These are phyloP conservation scores for Astrothelium subdiscretum DNA, from an alignment of 495 filamentous ascomycete genomes.

Conservation along the genomic window DNA sequence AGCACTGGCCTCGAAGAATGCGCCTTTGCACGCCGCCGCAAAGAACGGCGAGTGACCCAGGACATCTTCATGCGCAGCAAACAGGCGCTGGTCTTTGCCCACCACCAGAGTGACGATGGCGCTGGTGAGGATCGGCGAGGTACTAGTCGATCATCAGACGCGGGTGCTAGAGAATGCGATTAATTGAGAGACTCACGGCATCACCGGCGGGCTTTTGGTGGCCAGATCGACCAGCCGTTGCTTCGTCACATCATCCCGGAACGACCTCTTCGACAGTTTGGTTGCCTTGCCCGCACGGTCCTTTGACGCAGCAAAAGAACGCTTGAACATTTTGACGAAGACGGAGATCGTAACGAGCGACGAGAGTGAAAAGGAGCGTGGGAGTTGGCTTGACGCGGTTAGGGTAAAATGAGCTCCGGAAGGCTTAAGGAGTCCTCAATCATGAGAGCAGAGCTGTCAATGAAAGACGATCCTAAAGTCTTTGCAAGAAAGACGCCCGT, in stretches of 20 bases:
- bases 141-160: conserved; percentile 28
- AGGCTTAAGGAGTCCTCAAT: conserved; percentile 14
- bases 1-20: conserved; percentile 43
- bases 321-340: conserved; percentile 64
- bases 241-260: conserved; percentile 54
- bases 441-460: conserved; percentile 3
- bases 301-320: conserved; percentile 56
- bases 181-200: conserved; percentile 16
- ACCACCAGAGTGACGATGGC: conserved; percentile 77
- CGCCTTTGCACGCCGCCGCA: conserved; percentile 39
- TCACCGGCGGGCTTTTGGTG: conserved; percentile 37
- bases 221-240: conserved; percentile 59
- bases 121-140: conserved; percentile 45
- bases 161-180: conserved; percentile 19
- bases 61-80: conserved; percentile 60
- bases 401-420: conserved; percentile 23
- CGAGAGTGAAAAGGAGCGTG: conserved; percentile 14
- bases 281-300: conserved; percentile 68
- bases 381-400: conserved; percentile 24
- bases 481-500: conserved; percentile 16
- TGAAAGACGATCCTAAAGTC: conserved; percentile 10
- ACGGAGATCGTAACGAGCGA: conserved; percentile 25
- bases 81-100: conserved; percentile 66
- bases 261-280: conserved; percentile 60
- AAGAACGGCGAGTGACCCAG: conserved; percentile 50